Base-by-base conservation (phyloP, 2,329 filamentous ascomycete genomes). In the Coniella vitis region DNA sequence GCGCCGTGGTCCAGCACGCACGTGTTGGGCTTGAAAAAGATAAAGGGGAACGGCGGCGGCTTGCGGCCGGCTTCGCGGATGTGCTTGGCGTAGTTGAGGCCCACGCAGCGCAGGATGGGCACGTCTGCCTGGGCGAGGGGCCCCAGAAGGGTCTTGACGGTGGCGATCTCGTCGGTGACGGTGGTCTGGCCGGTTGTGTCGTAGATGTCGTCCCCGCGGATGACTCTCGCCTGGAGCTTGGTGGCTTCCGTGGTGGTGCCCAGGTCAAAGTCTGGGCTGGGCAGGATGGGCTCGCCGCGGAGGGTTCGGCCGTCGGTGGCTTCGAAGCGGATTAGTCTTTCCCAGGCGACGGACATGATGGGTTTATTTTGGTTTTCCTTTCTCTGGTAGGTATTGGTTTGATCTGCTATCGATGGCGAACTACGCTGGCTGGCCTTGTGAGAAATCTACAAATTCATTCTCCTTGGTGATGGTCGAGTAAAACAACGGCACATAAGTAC, bases 31-130 rank as follows among this genome's bases (percentile, higher is more conserved):
- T 78, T 78, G 59, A 75, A 71, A 60, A 78, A 79, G 32, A 75
- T 69, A 37, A 65, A 69, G 0, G 72, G 74, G 41, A 66, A 72
- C 0, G 73, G 71, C 0, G 75, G 76, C 0, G 69, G 68, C 5
- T 67, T 74, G 14, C 74, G 68, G 3, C 70, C 70, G 4, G 72
- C 72, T 61, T 79, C 74, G 32, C 68, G 65, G 56, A 78, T 76
- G 55, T 83, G 79, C 46, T 75, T 79, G 35, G 71, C 70, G 55
- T 81, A 82, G 56, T 83, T 82, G 22, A 83, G 58, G 0, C 79
- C 79, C 12, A 81, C 71, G 54, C 79, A 83, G 17, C 77, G 63
- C 3, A 83, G 57, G 38, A 80, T 77, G 0, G 76, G 74, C 0
- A 81, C 73, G 44, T 81, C 75, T 2, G 63, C 60, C 9, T 60